Conservation (phyloP, 225 moss, liverwort and hornwort genomes). For the Bryum argenteum region DNA sequence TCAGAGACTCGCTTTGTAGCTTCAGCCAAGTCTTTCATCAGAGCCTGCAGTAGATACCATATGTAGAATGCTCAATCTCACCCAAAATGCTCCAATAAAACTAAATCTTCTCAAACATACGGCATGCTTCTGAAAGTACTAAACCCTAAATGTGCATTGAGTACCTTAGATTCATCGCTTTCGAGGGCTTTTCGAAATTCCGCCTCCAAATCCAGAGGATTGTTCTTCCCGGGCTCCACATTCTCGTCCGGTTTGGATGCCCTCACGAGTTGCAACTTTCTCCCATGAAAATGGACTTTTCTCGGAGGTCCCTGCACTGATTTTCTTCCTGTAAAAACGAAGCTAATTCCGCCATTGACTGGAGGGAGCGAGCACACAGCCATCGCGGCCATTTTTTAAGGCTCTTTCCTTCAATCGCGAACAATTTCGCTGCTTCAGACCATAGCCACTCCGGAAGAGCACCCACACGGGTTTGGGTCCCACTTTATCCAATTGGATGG, state of each 20-base stretch:
- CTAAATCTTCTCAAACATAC: no score
- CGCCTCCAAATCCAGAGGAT: conserved; percentile 48
- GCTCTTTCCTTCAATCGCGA: no score
- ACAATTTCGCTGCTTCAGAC: neutral
- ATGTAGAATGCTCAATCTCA: neutral
- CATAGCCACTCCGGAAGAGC: neutral
- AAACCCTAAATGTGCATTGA: neutral
- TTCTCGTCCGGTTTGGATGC: conserved; percentile 41
- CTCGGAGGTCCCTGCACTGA: conserved; percentile 2
- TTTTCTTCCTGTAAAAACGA: neutral
- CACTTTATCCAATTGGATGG: conserved; percentile 21
- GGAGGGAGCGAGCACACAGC: conserved; percentile 13
- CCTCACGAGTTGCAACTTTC: conserved; percentile 20
- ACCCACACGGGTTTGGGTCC: conserved; percentile 15
- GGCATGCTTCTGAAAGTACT: no score
- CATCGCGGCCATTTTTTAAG: conserved; percentile 22
- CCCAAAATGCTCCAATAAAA: neutral
- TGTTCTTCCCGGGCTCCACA: neutral
- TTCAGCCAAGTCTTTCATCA: conserved; percentile 75
- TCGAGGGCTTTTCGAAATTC: conserved; percentile 54
- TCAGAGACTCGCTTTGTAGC: conserved; percentile 73
- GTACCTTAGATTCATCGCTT: conserved; percentile 58
- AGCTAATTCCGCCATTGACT: neutral
- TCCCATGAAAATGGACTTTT: conserved; percentile 17
- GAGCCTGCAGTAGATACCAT: conserved; percentile 37